Base-by-base conservation (phyloP, 1,284 basidiomycete genomes). In the Austroboletus novae-zelandiae region DNA sequence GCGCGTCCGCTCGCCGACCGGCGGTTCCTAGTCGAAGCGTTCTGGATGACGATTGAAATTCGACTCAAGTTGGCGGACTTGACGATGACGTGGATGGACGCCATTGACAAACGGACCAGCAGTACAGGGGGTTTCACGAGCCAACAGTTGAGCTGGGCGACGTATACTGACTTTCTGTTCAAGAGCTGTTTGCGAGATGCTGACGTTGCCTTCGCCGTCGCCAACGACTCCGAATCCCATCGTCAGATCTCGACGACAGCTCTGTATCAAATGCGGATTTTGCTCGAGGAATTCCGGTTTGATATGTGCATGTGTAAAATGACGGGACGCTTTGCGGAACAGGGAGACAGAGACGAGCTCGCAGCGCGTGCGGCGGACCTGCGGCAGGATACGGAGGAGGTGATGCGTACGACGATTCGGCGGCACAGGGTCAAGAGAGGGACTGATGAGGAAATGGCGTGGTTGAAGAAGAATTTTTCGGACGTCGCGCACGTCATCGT, bases 1-100 rank as follows among this genome's bases (percentile, higher is more conserved):
- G 71, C 72, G 0, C 74, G 68, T 15, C 79, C 77, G n/a, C 67
- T 69, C 6, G 74, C 76, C 0, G 76, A 79, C 54, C 65, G 69
- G 5, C 69, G 75, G 34, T 79, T 75, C 59, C 54, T 70, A 20
- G 70, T 77, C 9, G 77, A 80, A 56, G 74, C 76, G 0, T 69
- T 78, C 49, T 74, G 74, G 69, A 44, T 68, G 9, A 71, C 73
- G 5, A 60, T 81, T 36, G 67, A 74, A 5, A 65, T 80, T 13
- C 73, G 78, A 1, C 66, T 77, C 43, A 53, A 61, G 1, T 56
- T 78, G 25, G 71, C 62, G 8, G 61, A 69, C 25, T 53, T 77
- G 42, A 67, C 64, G 5, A 55, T 50, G 18, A 51, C 57, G 1
- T 66, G 66, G 64, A 46, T 67, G 13, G 52, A 58, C 1, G 48